Percentiles rank a stretch among this genome's conserved stretches.
These are phyloP conservation scores for Vicia faba DNA, from an alignment of 306 rosid genomes.

Conservation along the genomic window DNA sequence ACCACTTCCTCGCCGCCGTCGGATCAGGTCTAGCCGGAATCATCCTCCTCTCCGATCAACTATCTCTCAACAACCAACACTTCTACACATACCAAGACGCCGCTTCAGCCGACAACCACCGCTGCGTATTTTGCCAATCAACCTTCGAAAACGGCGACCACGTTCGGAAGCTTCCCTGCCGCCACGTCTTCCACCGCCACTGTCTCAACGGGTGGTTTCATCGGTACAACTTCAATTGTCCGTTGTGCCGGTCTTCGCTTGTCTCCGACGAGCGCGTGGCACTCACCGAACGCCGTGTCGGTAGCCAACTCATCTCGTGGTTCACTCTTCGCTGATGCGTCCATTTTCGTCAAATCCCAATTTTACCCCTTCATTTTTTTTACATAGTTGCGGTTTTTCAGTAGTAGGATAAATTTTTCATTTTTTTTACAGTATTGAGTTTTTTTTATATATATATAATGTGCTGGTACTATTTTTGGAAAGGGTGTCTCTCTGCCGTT, in stretches of 20 bases:
- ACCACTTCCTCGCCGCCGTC: conserved; percentile 43
- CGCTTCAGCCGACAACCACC: conserved; percentile 12
- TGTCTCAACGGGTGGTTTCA: conserved; percentile 88
- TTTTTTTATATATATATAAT: too few relatives aligned
- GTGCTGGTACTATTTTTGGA: too few relatives aligned
- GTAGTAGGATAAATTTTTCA: conserved; percentile 7
- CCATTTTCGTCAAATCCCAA: conserved; percentile 9
- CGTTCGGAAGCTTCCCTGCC: conserved; percentile 73
- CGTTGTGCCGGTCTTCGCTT: conserved; percentile 74
- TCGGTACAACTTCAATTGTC: conserved; percentile 77
- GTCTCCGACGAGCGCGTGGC: conserved; percentile 57
- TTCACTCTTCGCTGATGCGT: conserved; percentile 53
- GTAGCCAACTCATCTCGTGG: conserved; percentile 57
- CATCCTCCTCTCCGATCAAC: conserved; percentile 75
- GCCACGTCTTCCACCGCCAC: conserved; percentile 74
- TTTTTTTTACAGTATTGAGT: background rate
- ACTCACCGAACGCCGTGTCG: conserved; percentile 51
- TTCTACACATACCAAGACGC: conserved; percentile 39
- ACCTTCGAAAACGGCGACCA: conserved; percentile 57
- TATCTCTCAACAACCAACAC: conserved; percentile 49
- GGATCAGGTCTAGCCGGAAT: conserved; percentile 73
- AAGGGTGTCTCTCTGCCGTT: too few relatives aligned
- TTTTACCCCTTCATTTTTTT: conserved; percentile 31
- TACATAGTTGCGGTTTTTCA: conserved; percentile 35
- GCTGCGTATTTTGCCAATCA: conserved; percentile 69